Percentiles rank a stretch among this genome's conserved stretches.
Evolutionary conservation across 768 basidiomycete genomes (phyloP).

Genomic region (Mycena albidolilacea): DNA sequence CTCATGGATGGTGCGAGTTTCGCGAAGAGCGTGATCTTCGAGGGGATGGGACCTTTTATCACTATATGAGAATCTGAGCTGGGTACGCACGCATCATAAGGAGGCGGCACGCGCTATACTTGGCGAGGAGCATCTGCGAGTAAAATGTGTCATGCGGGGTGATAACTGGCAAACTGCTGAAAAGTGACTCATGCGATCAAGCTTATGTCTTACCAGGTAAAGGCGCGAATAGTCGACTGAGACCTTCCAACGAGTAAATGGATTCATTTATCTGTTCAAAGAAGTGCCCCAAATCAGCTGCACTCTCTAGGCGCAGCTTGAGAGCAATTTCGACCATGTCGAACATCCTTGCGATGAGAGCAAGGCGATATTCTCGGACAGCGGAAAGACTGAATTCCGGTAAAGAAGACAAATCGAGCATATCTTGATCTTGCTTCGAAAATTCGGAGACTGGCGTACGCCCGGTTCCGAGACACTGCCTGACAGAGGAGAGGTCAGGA

Average conservation of each 20-base stretch:
- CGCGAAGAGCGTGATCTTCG: conserved; percentile 50
- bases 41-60: neutral
- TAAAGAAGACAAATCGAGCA: conserved; percentile 46
- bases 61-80: neutral
- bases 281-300: conserved; percentile 48
- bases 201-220: conserved; percentile 50
- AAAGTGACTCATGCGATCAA: conserved; percentile 1
- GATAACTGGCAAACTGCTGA: conserved; percentile 54
- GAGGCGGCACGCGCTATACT: conserved; percentile 58
- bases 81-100: conserved; percentile 45
- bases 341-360: conserved; percentile 53
- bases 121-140: conserved; percentile 56
- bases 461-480: conserved; percentile 60
- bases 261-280: conserved; percentile 52
- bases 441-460: conserved; percentile 55
- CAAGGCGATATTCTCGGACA: conserved; percentile 54
- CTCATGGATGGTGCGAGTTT: conserved; percentile 38
- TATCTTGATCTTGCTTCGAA: conserved; percentile 47
- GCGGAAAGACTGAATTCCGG: conserved; percentile 37
- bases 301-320: conserved; percentile 47
- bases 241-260: conserved; percentile 51
- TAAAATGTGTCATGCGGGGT: conserved; percentile 59
- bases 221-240: conserved; percentile 56
- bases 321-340: conserved; percentile 50
- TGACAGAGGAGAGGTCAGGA: conserved; percentile 29